phyloP scores from a whole-genome alignment of 805 yeast species.

The Teunomyces tritomae region DNA sequence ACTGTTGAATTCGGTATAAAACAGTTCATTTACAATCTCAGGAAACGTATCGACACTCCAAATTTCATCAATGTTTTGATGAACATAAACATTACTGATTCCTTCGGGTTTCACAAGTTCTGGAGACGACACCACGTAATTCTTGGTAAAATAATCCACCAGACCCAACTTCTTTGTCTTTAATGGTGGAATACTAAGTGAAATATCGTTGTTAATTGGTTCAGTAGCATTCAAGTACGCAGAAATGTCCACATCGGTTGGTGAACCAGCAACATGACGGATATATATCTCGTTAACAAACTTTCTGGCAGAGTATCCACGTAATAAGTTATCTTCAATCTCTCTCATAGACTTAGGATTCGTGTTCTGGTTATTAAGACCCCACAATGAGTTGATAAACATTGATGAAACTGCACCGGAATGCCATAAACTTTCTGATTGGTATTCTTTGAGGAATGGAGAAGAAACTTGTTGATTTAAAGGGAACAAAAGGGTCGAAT shows the following conservation, averaged over 20 bases:
- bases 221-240: constrained; percentile 9
- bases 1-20: constrained; percentile 23
- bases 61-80: constrained; percentile 12
- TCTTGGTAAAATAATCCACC: constrained; percentile 9
- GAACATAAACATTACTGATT: background rate
- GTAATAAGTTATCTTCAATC: constrained; percentile 42
- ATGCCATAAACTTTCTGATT: constrained; percentile 42
- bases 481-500: constrained; percentile 59
- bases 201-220: background rate
- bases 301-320: constrained; percentile 43
- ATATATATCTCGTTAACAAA: constrained; percentile 41
- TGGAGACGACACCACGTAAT: constrained; percentile 4
- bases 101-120: background rate
- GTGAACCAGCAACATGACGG: constrained; percentile 6
- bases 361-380: constrained; percentile 35
- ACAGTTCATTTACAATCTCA: background rate
- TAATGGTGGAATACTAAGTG: background rate
- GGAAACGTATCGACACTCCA: constrained; percentile 17
- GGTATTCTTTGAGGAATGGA: constrained; percentile 8
- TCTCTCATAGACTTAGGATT: constrained; percentile 38
- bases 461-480: constrained; percentile 20
- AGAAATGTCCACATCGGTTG: constrained; percentile 14
- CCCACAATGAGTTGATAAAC: constrained; percentile 44
- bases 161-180: constrained; percentile 4
- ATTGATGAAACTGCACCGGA: constrained; percentile 25